Evolutionary conservation across 73 alveolate genomes (phyloP), one percentile per base, ranked within the genome.

Genomic region (Paramecium pentaurelia): DNA sequence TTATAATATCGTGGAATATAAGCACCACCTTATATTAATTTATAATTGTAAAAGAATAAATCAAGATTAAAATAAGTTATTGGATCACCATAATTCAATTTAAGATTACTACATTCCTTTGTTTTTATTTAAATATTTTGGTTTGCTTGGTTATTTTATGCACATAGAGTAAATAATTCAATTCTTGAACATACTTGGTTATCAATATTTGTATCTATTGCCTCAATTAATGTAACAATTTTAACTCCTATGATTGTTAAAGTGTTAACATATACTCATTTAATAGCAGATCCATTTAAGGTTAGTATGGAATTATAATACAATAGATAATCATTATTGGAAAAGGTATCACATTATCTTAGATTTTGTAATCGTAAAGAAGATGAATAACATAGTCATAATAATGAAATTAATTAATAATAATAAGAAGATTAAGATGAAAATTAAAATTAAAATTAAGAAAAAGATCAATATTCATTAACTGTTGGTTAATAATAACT

Each of bases 131-230:
- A 80, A 25, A 47, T 49, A 42, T 40, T 80, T 44, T 80, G 91
- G 91, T 44, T 80, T 18, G 20, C 91, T 45, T 80, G 91, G 91
- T 25, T 80, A 44, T 80, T 80, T 22, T 80, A 80, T 80, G 47
- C 47, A 4, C 73, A 42, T 42, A 44, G 91, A 80, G 45, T 25
- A 0, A 36, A 38, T 22, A 25, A 45, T 49, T 27, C 91, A 20
- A 80, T 80, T 22, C 16, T 80, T 10, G 71, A 80, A 25, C 58
- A 80, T 25, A 42, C 91, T 12, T 25, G 36, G 34, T 9, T 80
- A 25, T 34, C 91, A 34, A 12, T 80, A 3, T 42, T 44, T 11
- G 58, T 47, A n/a, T 42, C 91, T 9, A 47, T 80, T 5, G 71
- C 91, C 9, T 34, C 91, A 32, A 12, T 80, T 6, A 80, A 80